These are phyloP conservation scores for Boletus rufocinnamomeus DNA, from an alignment of 768 basidiomycete species.

Conservation along the genomic window DNA sequence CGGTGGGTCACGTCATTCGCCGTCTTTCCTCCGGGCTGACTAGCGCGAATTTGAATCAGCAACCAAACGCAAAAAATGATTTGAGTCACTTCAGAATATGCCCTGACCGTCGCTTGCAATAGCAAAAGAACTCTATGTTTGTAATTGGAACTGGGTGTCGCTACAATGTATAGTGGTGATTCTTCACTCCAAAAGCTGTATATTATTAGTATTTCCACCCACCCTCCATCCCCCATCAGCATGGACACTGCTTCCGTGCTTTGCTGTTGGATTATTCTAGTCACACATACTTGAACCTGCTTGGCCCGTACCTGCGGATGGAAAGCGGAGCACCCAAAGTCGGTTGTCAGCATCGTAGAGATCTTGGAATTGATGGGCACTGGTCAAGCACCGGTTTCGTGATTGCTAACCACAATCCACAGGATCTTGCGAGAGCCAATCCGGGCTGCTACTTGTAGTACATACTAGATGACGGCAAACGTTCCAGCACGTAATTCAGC, in stretches of 20 bases:
- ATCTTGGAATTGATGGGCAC: background rate
- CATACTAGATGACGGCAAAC: background rate
- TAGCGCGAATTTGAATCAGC: constrained; percentile 21
- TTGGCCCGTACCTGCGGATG: background rate
- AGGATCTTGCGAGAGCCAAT: background rate
- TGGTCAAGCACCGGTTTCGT: constrained; percentile 1
- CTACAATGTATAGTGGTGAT: constrained; percentile 22
- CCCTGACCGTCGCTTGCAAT: background rate
- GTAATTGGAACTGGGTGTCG: constrained; percentile 4
- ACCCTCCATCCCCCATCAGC: background rate
- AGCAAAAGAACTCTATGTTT: constrained; percentile 3
- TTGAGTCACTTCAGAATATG: background rate
- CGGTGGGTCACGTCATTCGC: constrained; percentile 33
- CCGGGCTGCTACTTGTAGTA: background rate
- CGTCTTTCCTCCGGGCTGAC: background rate
- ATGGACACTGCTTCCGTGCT: background rate
- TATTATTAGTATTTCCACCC: constrained; percentile 30
- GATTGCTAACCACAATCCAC: background rate
- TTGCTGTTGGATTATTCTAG: background rate
- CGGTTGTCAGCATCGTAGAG: background rate
- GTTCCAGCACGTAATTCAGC: background rate
- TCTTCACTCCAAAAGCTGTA: constrained; percentile 11
- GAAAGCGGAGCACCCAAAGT: background rate
- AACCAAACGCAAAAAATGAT: constrained; percentile 43
- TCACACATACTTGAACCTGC: background rate